phyloP scores from a whole-genome alignment of 192 early-diverging fungal genomes.

The Umbelopsis isabellina region DNA sequence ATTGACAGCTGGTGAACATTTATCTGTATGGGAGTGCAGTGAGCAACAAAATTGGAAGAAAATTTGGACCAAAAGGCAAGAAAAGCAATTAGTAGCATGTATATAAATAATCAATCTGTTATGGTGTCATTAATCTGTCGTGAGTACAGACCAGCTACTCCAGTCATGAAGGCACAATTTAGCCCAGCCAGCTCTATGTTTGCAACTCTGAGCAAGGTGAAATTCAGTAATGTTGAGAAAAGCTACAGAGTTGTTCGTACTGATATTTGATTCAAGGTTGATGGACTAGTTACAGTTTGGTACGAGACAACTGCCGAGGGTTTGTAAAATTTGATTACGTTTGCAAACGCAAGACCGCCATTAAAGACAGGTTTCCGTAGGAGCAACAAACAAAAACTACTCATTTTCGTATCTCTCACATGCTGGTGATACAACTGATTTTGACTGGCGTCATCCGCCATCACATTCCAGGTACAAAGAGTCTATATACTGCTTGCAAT shows the following conservation, averaged over 20 bases:
- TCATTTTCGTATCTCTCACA: conserved; percentile 73
- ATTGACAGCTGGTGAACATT: conserved; percentile 26
- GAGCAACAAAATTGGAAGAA: conserved; percentile 34
- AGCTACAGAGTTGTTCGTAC: background rate
- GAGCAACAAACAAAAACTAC: conserved; percentile 1
- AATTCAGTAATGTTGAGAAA: background rate
- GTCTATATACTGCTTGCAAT: background rate
- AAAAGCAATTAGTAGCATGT: background rate
- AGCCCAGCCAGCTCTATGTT: conserved; percentile 64
- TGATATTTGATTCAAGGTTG: conserved; percentile 45
- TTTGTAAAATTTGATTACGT: background rate
- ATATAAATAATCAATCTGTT: background rate
- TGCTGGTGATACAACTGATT: conserved; percentile 57
- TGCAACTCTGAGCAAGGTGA: conserved; percentile 65
- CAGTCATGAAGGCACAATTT: conserved; percentile 54
- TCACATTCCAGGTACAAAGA: conserved; percentile 33
- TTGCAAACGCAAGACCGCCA: no score
- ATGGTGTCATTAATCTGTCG: background rate
- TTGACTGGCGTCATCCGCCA: conserved; percentile 66
- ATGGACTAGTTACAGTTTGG: conserved; percentile 72
- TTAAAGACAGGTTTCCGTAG: background rate
- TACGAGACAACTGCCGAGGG: conserved; percentile 36
- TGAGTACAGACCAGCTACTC: conserved; percentile 38
- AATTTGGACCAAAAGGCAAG: conserved; percentile 49
- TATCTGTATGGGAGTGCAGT: conserved; percentile 19